These are phyloP conservation scores for Phytopythium sindhum DNA, from an alignment of 352 stramenopile species.

Conservation along the genomic window DNA sequence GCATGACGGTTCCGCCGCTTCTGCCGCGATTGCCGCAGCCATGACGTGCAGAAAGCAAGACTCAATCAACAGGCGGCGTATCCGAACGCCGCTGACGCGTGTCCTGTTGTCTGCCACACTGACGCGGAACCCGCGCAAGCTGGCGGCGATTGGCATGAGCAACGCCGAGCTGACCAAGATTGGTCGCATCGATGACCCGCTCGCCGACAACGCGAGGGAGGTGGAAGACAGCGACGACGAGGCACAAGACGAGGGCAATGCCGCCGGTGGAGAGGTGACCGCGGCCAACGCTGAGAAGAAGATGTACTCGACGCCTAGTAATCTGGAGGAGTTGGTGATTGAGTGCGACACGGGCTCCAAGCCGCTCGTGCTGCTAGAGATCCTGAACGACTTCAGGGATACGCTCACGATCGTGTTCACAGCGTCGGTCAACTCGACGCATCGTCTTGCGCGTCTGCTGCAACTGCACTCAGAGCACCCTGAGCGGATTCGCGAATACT, in stretches of 20 bases:
- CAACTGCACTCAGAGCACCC: slow-evolving; percentile 78
- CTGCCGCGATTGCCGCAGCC: background rate
- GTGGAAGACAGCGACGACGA: slow-evolving; percentile 33
- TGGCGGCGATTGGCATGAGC: slow-evolving; percentile 92
- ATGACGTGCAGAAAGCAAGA: slow-evolving; percentile 73
- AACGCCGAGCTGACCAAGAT: slow-evolving; percentile 94
- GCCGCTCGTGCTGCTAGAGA: slow-evolving; percentile 91
- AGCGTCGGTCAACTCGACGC: slow-evolving; percentile 94
- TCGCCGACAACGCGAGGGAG: slow-evolving; percentile 65
- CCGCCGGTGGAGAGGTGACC: slow-evolving; percentile 5
- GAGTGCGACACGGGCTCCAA: slow-evolving; percentile 95
- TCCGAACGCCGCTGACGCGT: slow-evolving; percentile 89
- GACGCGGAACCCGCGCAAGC: slow-evolving; percentile 95
- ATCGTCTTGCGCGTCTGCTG: slow-evolving; percentile 93
- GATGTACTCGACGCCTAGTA: slow-evolving; percentile 76
- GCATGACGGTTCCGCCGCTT: background rate
- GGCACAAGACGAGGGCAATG: slow-evolving; percentile 16
- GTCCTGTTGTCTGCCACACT: slow-evolving; percentile 98
- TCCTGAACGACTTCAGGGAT: slow-evolving; percentile 81
- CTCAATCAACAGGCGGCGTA: slow-evolving; percentile 75
- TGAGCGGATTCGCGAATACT: slow-evolving; percentile 74
- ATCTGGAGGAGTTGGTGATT: slow-evolving; percentile 87
- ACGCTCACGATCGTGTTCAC: slow-evolving; percentile 94
- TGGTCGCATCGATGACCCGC: slow-evolving; percentile 50
- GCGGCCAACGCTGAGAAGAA: slow-evolving; percentile 21